Evolutionary conservation across 2,329 filamentous ascomycete genomes (phyloP), one percentile per base, ranked within the genome.

Genomic region (Stachybotrys chartarum): DNA sequence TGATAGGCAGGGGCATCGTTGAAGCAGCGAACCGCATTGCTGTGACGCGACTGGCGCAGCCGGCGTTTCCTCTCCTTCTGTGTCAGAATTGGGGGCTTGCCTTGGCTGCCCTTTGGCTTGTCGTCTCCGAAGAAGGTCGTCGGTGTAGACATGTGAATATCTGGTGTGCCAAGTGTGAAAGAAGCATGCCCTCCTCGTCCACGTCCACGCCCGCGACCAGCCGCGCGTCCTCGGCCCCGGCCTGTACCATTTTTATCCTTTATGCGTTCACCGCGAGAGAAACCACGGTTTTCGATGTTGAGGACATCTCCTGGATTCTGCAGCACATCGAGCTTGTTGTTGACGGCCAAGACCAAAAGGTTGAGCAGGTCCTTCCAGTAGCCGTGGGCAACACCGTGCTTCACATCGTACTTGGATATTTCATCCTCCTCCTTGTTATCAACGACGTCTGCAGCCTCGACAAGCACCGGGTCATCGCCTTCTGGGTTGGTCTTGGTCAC

Each of bases 331-430:
- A 85, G 71, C 62, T 77, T 69, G 24, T 71, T 68, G 52, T 80
- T 76, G 30, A 72, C 77, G 1, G 76, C 75, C 3, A 85, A 70
- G 1, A 73, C 77, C 0, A 85, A 70, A 3, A 85, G 71, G 59
- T 84, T 85, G 3, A 84, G 68, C 3, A 84, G 68, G 61, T 85
- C 81, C 59, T 85, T 84, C 80, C 81, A 85, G 66, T 84, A 85
- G 0, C 82, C 81, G 53, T 85, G 82, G 5, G 82, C 70, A 3
- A 81, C 73, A 0, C 78, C 77, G 44, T 79, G 65, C 50, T 68
- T 66, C 16, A 79, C 72, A 45, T 81, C 75, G 55, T 73, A 72
- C 8, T 64, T 65, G 12, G 64, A 52, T 0, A 61, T 56, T 7
- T 73, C 71, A 16, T 73, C 72, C 14, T 72, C 66, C 1, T 68